Evolutionary conservation across 345 rosid species (phyloP), one percentile per base, ranked within the genome.

Genomic region (Turnera subulata): DNA sequence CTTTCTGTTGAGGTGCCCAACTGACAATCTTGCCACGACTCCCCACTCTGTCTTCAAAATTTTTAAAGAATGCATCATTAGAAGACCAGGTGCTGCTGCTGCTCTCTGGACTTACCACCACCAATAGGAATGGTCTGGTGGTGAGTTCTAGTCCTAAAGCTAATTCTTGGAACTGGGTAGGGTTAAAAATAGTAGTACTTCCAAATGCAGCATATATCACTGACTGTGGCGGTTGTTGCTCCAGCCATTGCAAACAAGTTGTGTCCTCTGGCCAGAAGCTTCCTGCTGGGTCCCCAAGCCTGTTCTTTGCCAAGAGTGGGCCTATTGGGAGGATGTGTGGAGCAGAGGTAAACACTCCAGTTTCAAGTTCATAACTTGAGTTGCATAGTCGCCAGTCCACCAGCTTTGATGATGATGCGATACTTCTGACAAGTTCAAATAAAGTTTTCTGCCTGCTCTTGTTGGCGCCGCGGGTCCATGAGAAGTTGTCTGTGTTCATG

Each of bases 1-100:
- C 69, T 35, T 55, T 62, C 39, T 58, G 54, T 26, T 73, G 76
- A 6, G 68, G 53, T 19, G 58, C 61, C 76, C 72, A 72, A 26
- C 44, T 6, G 1, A 35, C 53, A 19, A 63, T 54, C 23, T 32
- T 53, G 13, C 67, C 67, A 26, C 46, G 45, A 42, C 13, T 11
- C 1, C n/a, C 45, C 5, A 42, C 11, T 13, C 24, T 44, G 15
- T 10, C 42, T 14, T 26, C 25, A 13, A 45, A 26, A 17, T 21
- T 40, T 24, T 44, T 19, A 6, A 49, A 50, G 50, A 15, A 25
- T 2, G 12, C 33, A n/a, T 25, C 4, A 6, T 43, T 44, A n/a
- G n/a, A n/a, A n/a, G n/a, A n/a, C 13, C n/a, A 4, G 10, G 29
- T 37, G 1, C n/a, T 13, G 13, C 18, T n/a, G n/a, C 10, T 0